These are phyloP conservation scores for Globisporangium spiculum DNA, from an alignment of 352 stramenopile genomes.

Conservation along the genomic window DNA sequence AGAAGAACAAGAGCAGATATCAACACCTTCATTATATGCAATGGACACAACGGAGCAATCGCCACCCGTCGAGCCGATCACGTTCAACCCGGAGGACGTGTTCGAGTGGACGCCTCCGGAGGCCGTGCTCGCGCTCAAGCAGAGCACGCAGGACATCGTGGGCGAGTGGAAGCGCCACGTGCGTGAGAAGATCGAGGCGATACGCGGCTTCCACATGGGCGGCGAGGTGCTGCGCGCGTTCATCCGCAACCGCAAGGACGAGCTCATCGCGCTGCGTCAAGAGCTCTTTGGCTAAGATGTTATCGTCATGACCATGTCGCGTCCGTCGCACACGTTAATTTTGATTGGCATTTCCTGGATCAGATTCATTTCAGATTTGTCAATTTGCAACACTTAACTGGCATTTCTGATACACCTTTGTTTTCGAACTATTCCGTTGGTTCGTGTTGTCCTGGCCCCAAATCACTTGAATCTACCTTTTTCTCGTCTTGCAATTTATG, in stretches of 20 bases:
- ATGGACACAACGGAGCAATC: neutral
- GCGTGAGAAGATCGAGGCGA: slow-evolving; percentile 38
- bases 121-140: slow-evolving; percentile 22
- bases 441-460: neutral
- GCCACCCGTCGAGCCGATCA: slow-evolving; percentile 1
- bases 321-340: too few species aligned
- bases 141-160: slow-evolving; percentile 12
- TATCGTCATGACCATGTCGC: neutral
- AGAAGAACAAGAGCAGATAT: neutral
- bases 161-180: slow-evolving; percentile 43
- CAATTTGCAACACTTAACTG: neutral
- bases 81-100: slow-evolving; percentile 47
- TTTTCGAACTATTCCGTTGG: neutral
- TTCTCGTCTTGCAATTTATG: neutral
- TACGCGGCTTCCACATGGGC: slow-evolving; percentile 60
- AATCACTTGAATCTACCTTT: neutral
- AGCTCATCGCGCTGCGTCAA: slow-evolving; percentile 50
- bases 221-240: slow-evolving; percentile 50
- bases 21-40: too few species aligned
- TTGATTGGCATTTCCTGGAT: too few species aligned
- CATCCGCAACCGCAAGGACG: slow-evolving; percentile 57
- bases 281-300: slow-evolving; percentile 42
- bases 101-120: slow-evolving; percentile 60
- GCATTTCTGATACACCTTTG: neutral
- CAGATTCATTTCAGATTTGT: neutral